Base-by-base conservation (phyloP, 352 stramenopile genomes). In the Phytophthora parvispora region DNA sequence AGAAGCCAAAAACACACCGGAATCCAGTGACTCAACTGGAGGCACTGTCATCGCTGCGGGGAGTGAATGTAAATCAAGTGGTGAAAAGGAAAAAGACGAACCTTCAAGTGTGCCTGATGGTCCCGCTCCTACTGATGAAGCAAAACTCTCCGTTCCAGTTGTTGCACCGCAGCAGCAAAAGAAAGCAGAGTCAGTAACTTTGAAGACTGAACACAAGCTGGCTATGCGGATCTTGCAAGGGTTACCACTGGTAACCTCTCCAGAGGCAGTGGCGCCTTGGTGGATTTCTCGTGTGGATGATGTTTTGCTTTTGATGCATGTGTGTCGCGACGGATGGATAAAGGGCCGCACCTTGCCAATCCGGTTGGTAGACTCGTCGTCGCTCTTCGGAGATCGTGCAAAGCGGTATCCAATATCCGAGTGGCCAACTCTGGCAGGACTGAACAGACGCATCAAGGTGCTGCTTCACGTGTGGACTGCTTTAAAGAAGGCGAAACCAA, bases 251-350 rank as follows among this genome's bases (percentile, higher is more conserved):
- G 34, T 92, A 0, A 69, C 75, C 13, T 64, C 59, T 9, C 31
- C 75, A 2, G 59, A 75, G 18, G 18, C 61, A 1, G 77, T 95
- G 0, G 75, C 80, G 3, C 80, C 84, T 20, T 97, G 90, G 90
- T 97, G 90, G 90, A 78, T 92, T 42, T 80, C 87, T 18, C 43
- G 90, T 24, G 70, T 93, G 4, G 90, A 97, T 59, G 90, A 97
- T 47, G 73, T 93, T 18, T 60, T 90, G 25, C 67, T 97, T 13
- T 51, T 97, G 34, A 65, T 95, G 20, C 84, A 83, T 54, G 67
- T 97, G 12, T 82, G 89, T 73, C 76, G 72, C 18, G 63, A 92
- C 48, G 90, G 90, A 10, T 97, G 90, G 90, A 76, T 92, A 13
- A 89, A 85, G 52, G 74, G 63, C 8, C 82, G 84, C 34, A 58